These are phyloP conservation scores for Paecilomyces variotii DNA, from an alignment of 2,329 filamentous ascomycete genomes.

Conservation along the genomic window DNA sequence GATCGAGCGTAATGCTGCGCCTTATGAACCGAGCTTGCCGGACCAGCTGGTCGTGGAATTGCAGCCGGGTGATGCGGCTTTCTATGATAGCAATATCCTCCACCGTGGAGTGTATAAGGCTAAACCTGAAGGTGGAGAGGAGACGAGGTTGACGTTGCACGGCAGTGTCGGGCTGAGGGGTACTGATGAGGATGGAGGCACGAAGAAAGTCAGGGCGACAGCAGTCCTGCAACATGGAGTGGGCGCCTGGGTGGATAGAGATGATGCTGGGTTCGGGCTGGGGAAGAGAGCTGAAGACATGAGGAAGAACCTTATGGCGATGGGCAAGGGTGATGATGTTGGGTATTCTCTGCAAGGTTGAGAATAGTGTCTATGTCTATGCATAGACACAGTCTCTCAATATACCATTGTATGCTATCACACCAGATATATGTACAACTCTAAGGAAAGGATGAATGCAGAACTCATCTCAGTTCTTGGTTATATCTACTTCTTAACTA, in stretches of 20 bases:
- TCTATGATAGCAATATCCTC: conserved; percentile 86
- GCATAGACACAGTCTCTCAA: no score
- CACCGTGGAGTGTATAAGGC: conserved; percentile 37
- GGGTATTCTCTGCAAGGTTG: conserved; percentile 37
- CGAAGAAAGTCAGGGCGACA: conserved; percentile 33
- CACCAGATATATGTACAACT: background rate
- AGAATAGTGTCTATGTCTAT: background rate
- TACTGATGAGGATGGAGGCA: conserved; percentile 11
- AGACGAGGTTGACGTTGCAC: conserved; percentile 36
- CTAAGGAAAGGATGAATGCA: background rate
- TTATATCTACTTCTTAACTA: background rate
- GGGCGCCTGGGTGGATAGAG: conserved; percentile 35
- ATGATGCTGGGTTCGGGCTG: conserved; percentile 33
- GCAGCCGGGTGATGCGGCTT: conserved; percentile 68
- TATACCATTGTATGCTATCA: no score
- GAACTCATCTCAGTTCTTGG: background rate
- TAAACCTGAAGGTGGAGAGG: conserved; percentile 27
- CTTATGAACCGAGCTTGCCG: conserved; percentile 55
- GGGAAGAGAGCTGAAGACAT: conserved; percentile 34
- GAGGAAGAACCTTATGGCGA: conserved; percentile 36
- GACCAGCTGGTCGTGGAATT: conserved; percentile 59
- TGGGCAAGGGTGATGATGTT: conserved; percentile 38
- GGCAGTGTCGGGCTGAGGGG: conserved; percentile 35
- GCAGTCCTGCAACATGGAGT: conserved; percentile 41
- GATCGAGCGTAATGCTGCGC: conserved; percentile 58